These are phyloP conservation scores for Termitomyces eurrhizus DNA, from an alignment of 768 basidiomycete species.

Conservation along the genomic window DNA sequence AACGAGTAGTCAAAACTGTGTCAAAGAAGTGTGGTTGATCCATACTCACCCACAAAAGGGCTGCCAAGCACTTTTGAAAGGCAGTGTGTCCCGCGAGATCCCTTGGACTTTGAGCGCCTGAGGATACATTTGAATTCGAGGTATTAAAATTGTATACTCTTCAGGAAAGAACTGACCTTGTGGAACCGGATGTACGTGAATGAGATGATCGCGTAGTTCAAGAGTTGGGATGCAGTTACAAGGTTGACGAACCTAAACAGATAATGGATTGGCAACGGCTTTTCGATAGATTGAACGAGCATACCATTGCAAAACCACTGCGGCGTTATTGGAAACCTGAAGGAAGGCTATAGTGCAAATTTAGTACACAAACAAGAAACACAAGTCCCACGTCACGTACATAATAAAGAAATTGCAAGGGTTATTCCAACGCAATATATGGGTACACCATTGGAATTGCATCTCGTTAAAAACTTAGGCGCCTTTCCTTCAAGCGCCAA, in stretches of 20 bases:
- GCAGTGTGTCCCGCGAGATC: conserved; percentile 39
- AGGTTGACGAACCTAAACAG: conserved; percentile 42
- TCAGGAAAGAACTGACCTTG: conserved; percentile 25
- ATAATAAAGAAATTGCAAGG: conserved; percentile 32
- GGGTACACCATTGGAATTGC: conserved; percentile 55
- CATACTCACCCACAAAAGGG: conserved; percentile 42
- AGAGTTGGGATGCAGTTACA: conserved; percentile 43
- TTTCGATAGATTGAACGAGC: not conserved
- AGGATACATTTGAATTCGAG: not conserved
- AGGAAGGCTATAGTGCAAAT: conserved; percentile 33
- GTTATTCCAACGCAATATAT: conserved; percentile 47
- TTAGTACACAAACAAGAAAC: not conserved
- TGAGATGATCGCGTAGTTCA: conserved; percentile 45
- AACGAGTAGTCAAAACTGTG: not conserved
- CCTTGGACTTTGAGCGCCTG: conserved; percentile 44
- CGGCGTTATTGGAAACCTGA: conserved; percentile 44
- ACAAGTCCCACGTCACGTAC: conserved; percentile 20
- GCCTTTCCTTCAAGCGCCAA: conserved; percentile 60
- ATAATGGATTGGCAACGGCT: not conserved
- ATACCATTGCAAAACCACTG: conserved; percentile 46
- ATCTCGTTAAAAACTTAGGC: conserved; percentile 47
- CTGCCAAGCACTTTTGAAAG: conserved; percentile 45
- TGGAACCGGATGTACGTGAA: conserved; percentile 48
- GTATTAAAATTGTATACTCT: not conserved
- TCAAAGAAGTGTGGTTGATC: conserved; percentile 4